phyloP scores from a whole-genome alignment of 345 rosid species.

The Litchi chinensis region DNA sequence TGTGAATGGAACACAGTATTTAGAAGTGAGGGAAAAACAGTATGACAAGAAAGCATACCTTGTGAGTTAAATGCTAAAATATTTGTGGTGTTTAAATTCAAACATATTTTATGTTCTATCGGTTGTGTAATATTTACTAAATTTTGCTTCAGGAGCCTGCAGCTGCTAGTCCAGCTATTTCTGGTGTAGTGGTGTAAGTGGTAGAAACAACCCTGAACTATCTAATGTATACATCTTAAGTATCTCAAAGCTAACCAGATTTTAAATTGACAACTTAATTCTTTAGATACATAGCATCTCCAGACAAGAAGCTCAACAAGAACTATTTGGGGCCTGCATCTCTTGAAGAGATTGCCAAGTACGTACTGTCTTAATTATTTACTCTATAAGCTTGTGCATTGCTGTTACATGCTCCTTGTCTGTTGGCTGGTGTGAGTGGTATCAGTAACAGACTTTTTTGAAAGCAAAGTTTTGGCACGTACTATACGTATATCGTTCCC shows the following conservation, averaged over 20 bases:
- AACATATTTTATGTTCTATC: slow-evolving; percentile 1
- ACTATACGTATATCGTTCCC: background rate
- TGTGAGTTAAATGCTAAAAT: slow-evolving; percentile 41
- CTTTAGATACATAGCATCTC: slow-evolving; percentile 76
- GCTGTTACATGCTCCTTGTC: background rate
- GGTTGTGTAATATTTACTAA: slow-evolving; percentile 17
- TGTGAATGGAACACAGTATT: slow-evolving; percentile 43
- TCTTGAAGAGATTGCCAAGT: slow-evolving; percentile 79
- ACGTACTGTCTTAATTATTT: slow-evolving; percentile 22
- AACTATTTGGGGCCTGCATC: slow-evolving; percentile 89
- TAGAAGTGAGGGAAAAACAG: slow-evolving; percentile 92
- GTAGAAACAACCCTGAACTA: background rate
- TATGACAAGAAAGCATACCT: slow-evolving; percentile 79
- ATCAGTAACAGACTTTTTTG: background rate
- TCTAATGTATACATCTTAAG: background rate
- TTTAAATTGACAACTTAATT: slow-evolving; percentile 4
- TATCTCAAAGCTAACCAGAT: slow-evolving; percentile 4
- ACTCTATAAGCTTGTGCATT: background rate
- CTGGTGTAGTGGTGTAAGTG: slow-evolving; percentile 87
- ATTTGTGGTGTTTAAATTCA: background rate
- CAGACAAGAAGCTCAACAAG: slow-evolving; percentile 66
- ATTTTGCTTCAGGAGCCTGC: slow-evolving; percentile 56
- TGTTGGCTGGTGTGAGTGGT: background rate
- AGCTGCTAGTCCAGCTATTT: slow-evolving; percentile 62
- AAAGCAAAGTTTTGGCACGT: background rate